These are phyloP conservation scores for Pythium vanterpoolii DNA, from an alignment of 352 stramenopile genomes.

Conservation along the genomic window DNA sequence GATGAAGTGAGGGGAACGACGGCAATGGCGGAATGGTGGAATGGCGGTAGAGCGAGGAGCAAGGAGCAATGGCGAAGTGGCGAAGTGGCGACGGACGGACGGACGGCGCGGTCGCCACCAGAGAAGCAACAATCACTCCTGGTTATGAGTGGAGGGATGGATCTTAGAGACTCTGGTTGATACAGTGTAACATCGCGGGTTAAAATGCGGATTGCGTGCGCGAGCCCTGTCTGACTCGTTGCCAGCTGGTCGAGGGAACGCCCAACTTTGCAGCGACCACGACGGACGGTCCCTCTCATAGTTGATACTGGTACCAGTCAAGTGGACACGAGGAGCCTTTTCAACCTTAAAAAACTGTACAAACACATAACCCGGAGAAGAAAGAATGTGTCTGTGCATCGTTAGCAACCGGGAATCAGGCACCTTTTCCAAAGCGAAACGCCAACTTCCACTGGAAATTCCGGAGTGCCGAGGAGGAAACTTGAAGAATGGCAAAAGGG, in stretches of 20 bases:
- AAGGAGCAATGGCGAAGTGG: conserved; percentile 12
- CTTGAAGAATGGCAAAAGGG: too few relatives aligned
- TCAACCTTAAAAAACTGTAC: neutral
- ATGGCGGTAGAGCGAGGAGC: neutral
- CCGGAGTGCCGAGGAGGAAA: too few relatives aligned
- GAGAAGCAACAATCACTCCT: conserved; percentile 16
- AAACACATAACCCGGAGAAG: neutral
- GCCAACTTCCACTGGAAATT: neutral
- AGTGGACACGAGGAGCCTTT: neutral
- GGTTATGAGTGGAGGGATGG: too few relatives aligned
- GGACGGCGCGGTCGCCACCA: neutral
- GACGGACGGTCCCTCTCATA: neutral
- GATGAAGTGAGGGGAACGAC: neutral
- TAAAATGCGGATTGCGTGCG: neutral
- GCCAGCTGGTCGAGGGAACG: conserved; percentile 1
- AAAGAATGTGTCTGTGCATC: neutral
- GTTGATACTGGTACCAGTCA: neutral
- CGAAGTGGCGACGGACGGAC: conserved; percentile 7
- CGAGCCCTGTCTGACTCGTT: neutral
- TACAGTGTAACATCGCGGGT: neutral
- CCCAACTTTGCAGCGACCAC: neutral
- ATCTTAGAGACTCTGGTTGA: neutral
- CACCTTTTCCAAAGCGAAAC: too few relatives aligned
- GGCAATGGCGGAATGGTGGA: conserved; percentile 1
- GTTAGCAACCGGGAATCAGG: neutral